Percentiles rank a stretch among this genome's conserved stretches.
These are phyloP conservation scores for Clavispora fructus DNA, from an alignment of 805 yeast species.

Conservation along the genomic window DNA sequence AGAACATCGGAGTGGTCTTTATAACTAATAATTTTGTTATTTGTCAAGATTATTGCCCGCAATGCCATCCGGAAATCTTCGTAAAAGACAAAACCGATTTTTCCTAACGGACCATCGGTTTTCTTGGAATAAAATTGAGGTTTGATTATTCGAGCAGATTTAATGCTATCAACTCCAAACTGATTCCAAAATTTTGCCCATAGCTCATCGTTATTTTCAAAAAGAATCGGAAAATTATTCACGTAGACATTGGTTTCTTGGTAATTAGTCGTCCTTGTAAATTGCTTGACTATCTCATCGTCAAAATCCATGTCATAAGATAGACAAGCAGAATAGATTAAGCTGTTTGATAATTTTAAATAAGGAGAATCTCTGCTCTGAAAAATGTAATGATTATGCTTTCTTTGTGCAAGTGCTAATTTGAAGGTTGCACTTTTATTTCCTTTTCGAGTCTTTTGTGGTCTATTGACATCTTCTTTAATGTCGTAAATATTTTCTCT, in stretches of 20 bases:
- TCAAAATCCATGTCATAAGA: neutral
- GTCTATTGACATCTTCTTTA: conserved; percentile 5
- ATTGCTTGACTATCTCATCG: conserved; percentile 2
- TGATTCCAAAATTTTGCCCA: conserved; percentile 38
- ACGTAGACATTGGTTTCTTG: conserved; percentile 75
- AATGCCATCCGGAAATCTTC: conserved; percentile 54
- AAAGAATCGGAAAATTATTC: conserved; percentile 52
- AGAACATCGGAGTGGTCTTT: conserved; percentile 15
- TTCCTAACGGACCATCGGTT: conserved; percentile 9
- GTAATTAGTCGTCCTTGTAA: conserved; percentile 25
- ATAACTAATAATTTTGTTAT: conserved; percentile 33
- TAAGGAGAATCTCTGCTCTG: neutral
- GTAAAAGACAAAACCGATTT: conserved; percentile 61
- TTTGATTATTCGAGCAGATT: conserved; percentile 38
- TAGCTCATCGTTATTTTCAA: conserved; percentile 47
- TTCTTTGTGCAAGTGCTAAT: conserved; percentile 32
- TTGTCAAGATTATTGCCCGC: conserved; percentile 51
- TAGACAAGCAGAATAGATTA: neutral
- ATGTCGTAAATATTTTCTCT: conserved; percentile 29
- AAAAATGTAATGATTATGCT: conserved; percentile 28
- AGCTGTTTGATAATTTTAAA: conserved; percentile 1
- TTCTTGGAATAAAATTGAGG: conserved; percentile 31
- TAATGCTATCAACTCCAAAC: conserved; percentile 28
- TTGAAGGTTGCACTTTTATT: conserved; percentile 7
- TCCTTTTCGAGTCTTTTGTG: neutral